phyloP scores from a whole-genome alignment of 805 yeast species.

The Lipomyces japonicus region DNA sequence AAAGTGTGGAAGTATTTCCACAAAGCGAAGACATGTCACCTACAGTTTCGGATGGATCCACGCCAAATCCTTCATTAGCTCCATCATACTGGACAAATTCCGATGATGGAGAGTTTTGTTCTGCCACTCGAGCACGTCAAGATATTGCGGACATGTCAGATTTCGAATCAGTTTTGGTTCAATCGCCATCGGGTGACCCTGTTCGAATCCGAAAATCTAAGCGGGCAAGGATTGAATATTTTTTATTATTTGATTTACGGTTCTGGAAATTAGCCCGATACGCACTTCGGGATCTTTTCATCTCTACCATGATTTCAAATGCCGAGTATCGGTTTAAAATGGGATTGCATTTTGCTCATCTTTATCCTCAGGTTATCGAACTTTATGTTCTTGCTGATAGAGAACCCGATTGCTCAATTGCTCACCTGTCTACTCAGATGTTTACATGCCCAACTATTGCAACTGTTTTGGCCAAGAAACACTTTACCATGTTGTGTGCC shows the following conservation, averaged over 20 bases:
- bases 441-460: constrained; percentile 87
- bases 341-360: constrained; percentile 75
- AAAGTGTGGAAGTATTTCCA: too few relatives aligned
- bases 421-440: constrained; percentile 73
- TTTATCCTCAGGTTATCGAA: constrained; percentile 72
- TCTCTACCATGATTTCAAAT: constrained; percentile 61
- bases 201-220: too few relatives aligned
- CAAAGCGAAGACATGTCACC: too few relatives aligned
- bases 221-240: constrained; percentile 14
- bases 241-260: constrained; percentile 62
- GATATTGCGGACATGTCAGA: neutral
- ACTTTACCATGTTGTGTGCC: constrained; percentile 57
- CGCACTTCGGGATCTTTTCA: constrained; percentile 59
- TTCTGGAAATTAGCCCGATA: constrained; percentile 64
- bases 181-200: too few relatives aligned
- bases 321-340: constrained; percentile 53
- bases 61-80: neutral
- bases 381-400: constrained; percentile 70
- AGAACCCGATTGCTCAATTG: constrained; percentile 81
- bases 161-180: neutral
- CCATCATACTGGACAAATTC: constrained; percentile 2
- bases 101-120: neutral
- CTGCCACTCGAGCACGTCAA: neutral
- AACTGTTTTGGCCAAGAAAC: constrained; percentile 55
- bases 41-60: neutral